Evolutionary conservation across 495 filamentous ascomycete genomes (phyloP), one percentile per base, ranked within the genome.

Genomic region (Penicillium mononematosum): DNA sequence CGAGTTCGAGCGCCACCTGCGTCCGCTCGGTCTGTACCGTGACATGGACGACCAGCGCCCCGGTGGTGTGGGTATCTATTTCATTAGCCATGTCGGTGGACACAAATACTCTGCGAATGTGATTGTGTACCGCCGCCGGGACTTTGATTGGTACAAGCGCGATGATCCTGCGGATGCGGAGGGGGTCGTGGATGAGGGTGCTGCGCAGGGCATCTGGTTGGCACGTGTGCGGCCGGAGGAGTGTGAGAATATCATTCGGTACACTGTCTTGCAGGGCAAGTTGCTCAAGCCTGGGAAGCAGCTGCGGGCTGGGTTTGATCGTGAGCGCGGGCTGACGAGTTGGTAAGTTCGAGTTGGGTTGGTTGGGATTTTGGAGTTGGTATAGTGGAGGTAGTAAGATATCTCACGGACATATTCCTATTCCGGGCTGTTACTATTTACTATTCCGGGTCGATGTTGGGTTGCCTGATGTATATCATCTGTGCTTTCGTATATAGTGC

Each of bases 61-160:
- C 0, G 93, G 92, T 16, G 94, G 95, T 2, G 92, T 95, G 4
- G 92, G 90, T 1, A 88, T 98, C 50, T 93, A 97, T 64, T 98
- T 98, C 67, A 91, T 98, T 62, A 92, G 85, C 60, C 94, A 98
- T 67, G 91, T 97, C 0, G 92, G 93, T 8, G 92, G 92, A 1
- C 92, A 97, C 67, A 93, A 94, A 75, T 96, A 91, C 50, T 63
- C 63, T 10, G 94, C 93, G 1, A 98, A 98, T 63, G 81, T 96
- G 62, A 87, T 98, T 72, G 76, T 98, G 0, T 98, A 98, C 66
- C 81, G 94, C 7, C 78, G 86, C 31, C 77, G 77, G 17, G 80
- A 87, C 51, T 68, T 85, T 72, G 48, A 85, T 71, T 75, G 81
- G 85, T 62, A 70, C 31, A 72, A 70, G 58, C 52, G 65, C 6